Evolutionary conservation across 2,329 filamentous ascomycete genomes (phyloP).

Genomic region (Aotearoamyces nothofagi): DNA sequence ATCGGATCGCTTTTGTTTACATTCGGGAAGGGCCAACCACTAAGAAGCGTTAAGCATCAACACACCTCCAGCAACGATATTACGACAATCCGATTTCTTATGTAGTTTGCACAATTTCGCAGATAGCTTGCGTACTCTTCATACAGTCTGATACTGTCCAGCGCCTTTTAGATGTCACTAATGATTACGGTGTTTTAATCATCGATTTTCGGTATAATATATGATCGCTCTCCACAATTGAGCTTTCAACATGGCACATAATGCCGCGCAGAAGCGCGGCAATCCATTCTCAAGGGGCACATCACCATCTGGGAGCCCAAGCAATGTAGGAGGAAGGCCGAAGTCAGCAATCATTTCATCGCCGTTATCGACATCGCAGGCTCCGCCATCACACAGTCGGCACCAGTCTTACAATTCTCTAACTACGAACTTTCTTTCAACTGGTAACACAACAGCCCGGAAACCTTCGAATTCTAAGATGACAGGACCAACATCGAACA

Average conservation of each 20-base stretch:
- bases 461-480: conserved; percentile 49
- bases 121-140: too few relatives aligned
- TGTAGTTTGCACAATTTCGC: too few relatives aligned
- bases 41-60: too few relatives aligned
- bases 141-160: too few relatives aligned
- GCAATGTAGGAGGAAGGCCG: conserved; percentile 38
- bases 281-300: conserved; percentile 64
- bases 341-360: conserved; percentile 56
- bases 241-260: conserved; percentile 31
- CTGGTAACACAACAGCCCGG: conserved; percentile 18
- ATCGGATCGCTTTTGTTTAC: too few relatives aligned
- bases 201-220: too few relatives aligned
- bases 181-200: too few relatives aligned
- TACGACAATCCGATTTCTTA: too few relatives aligned
- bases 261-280: conserved; percentile 57
- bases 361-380: conserved; percentile 19
- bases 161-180: too few relatives aligned
- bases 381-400: conserved; percentile 41
- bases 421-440: conserved; percentile 23
- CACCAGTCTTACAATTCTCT: conserved; percentile 51
- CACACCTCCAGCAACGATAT: too few relatives aligned
- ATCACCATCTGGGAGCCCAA: conserved; percentile 49
- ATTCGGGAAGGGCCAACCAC: too few relatives aligned
- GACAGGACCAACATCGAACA: conserved; percentile 51
- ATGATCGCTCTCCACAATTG: too few relatives aligned